phyloP scores from a whole-genome alignment of 2,329 filamentous ascomycete genomes.

The Podosphaera aphanis region DNA sequence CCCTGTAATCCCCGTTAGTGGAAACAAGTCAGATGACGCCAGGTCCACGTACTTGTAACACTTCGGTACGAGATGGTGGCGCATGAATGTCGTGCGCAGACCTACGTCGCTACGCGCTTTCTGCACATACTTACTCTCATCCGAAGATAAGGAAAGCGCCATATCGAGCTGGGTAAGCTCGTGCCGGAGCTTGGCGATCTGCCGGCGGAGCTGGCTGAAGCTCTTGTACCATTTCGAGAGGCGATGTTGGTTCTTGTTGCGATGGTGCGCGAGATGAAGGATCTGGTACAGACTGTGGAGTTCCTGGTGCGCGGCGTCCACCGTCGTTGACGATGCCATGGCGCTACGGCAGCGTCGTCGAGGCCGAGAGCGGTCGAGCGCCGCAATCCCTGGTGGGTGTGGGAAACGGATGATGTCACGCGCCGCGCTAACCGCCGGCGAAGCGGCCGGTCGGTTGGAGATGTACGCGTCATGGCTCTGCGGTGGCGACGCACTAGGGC shows the following conservation, averaged over 20 bases:
- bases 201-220: constrained; percentile 48
- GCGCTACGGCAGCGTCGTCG: too few species aligned
- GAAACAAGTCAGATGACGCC: constrained; percentile 1
- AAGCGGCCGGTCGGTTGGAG: too few species aligned
- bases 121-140: constrained; percentile 6
- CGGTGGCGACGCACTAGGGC: too few species aligned
- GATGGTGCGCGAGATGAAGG: constrained; percentile 52
- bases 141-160: constrained; percentile 3
- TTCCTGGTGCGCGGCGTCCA: too few species aligned
- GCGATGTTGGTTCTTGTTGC: constrained; percentile 81
- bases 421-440: too few species aligned
- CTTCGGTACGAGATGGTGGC: constrained; percentile 19
- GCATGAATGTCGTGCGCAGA: constrained; percentile 19
- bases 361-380: too few species aligned
- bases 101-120: constrained; percentile 14
- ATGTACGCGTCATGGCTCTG: too few species aligned
- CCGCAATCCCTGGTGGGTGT: too few species aligned
- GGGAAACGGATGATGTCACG: too few species aligned
- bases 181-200: constrained; percentile 29
- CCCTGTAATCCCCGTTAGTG: constrained; percentile 17
- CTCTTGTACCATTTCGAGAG: constrained; percentile 59
- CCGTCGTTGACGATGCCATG: too few species aligned
- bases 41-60: constrained; percentile 22
- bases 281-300: constrained; percentile 15
- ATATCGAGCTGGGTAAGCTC: constrained; percentile 14